Conservation (phyloP, 306 rosid species). For the Cucumis hystrix region DNA sequence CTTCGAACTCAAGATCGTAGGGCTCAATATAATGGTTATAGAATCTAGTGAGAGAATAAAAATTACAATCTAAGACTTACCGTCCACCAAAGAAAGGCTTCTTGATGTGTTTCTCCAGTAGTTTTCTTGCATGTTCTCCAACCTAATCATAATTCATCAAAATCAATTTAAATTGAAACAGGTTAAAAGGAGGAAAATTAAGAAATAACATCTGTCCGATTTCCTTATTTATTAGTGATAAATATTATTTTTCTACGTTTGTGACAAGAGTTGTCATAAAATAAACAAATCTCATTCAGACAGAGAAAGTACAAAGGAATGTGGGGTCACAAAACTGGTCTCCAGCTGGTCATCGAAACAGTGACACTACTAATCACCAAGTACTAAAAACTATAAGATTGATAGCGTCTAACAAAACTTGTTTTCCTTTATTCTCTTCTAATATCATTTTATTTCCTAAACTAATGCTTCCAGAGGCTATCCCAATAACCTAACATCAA, state of each 20-base stretch:
- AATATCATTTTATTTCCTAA: background rate
- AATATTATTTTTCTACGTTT: background rate
- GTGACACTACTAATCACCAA: background rate
- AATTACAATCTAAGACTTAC: slow-evolving; percentile 24
- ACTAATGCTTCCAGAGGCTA: background rate
- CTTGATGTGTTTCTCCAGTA: slow-evolving; percentile 64
- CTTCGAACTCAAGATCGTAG: background rate
- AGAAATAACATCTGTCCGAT: background rate
- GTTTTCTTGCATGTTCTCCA: slow-evolving; percentile 88
- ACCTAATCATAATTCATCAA: slow-evolving; percentile 29
- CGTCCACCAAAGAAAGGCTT: slow-evolving; percentile 75
- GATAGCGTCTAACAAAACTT: background rate
- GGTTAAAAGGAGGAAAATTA: too few relatives aligned
- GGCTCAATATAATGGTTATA: background rate
- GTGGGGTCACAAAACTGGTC: background rate
- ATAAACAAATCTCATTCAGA: background rate
- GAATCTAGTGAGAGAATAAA: background rate
- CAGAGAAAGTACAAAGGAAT: background rate
- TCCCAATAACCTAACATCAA: background rate
- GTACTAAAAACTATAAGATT: background rate
- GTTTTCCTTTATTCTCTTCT: background rate
- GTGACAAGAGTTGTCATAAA: background rate
- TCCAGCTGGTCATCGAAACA: background rate
- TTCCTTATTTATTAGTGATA: background rate
- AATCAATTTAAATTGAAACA: background rate